Evolutionary conservation across 192 early-diverging fungal genomes (phyloP).

Genomic region (Coemansia sp.): DNA sequence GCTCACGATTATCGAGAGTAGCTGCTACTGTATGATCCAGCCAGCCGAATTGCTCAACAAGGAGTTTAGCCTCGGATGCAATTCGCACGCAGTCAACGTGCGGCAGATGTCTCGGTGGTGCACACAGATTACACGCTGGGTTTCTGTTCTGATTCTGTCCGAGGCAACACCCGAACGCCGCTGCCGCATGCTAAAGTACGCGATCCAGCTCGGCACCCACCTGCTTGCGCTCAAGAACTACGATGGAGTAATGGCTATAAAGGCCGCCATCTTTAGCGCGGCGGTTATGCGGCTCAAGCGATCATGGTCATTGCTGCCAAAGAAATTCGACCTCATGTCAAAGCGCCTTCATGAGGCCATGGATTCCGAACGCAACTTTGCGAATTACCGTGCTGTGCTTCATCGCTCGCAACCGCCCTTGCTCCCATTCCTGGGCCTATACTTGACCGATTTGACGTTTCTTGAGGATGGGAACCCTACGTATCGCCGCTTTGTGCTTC

Average conservation of each 20-base stretch:
- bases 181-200: conserved; percentile 68
- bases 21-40: conserved; percentile 65
- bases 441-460: conserved; percentile 82
- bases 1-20: conserved; percentile 77
- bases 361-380: conserved; percentile 67
- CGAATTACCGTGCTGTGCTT: conserved; percentile 55
- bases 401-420: conserved; percentile 61
- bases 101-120: conserved; percentile 69
- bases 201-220: conserved; percentile 72
- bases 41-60: conserved; percentile 73
- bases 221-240: conserved; percentile 62
- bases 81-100: conserved; percentile 63
- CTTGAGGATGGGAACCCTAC: conserved; percentile 81
- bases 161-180: conserved; percentile 72
- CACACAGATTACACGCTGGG: conserved; percentile 79
- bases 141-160: conserved; percentile 68
- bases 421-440: conserved; percentile 78
- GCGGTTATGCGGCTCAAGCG: conserved; percentile 68
- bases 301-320: conserved; percentile 66
- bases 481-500: conserved; percentile 46
- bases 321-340: conserved; percentile 68
- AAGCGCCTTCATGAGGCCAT: conserved; percentile 59
- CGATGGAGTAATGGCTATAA: conserved; percentile 78
- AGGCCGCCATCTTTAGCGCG: conserved; percentile 72
- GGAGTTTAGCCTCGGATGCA: conserved; percentile 57